Evolutionary conservation across 371 early-diverging fungal genomes (phyloP), one percentile per base, ranked within the genome.

Genomic region (Nematocida sp.): DNA sequence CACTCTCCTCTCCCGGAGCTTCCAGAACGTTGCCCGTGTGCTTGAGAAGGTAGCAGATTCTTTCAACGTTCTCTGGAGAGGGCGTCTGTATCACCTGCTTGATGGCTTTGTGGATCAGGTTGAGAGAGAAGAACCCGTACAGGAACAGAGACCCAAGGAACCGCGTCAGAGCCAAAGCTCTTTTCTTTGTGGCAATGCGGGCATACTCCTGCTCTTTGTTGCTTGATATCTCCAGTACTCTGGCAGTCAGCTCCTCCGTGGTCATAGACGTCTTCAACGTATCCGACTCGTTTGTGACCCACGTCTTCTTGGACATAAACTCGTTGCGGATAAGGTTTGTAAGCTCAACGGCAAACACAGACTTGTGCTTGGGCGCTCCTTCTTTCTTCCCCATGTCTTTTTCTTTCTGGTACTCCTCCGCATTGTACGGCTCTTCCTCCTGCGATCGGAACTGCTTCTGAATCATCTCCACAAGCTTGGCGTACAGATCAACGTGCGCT

Each of bases 181-280:
- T 48, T 34, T 70, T 70, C 57, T 70, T 70, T 27, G 23, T 21
- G n/a, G 8, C 27, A 3, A 70, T 36, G 34, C 74, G 27, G 0
- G 15, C 62, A 23, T 70, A 70, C 46, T 70, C 74, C 41, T 70
- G 56, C 19, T 70, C 74, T 50, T 70, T 70, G 62, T 70, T 70
- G 43, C 21, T 60, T 15, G 51, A 34, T 7, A 70, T 70, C 25
- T 70, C 74, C 50, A 41, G 19, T 13, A 70, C 74, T 43, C 62
- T 38, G 23, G 76, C 43, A 5, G 74, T 27, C 15, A 70, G 49
- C 36, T 70, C 32, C 8, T 46, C 62, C 37, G 74, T 50, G n/a
- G 58, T 27, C 34, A 70, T 25, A 11, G n/a, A n/a, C 15, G n/a
- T 8, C 7, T 13, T 13, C 13, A 32, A 13, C 4, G n/a, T 11